A percentile compares a stretch with the other conserved stretches of the same genome.
Evolutionary conservation across 768 basidiomycete genomes (phyloP).

Genomic region (Xerocomus brunneocitrinus): DNA sequence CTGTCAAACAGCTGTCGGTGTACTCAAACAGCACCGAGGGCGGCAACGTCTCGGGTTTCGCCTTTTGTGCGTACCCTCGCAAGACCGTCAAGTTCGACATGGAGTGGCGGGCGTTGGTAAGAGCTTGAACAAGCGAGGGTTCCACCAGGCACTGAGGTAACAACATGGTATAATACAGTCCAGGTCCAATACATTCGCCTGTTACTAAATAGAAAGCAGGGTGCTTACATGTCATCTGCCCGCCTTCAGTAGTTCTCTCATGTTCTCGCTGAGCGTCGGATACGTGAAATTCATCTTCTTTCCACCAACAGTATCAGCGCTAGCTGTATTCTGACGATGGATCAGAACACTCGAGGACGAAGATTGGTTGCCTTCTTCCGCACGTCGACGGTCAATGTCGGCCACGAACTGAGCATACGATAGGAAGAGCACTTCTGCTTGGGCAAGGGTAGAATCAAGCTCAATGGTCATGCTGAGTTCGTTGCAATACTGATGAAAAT

Average conservation of each 20-base stretch:
- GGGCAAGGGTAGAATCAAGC: constrained; percentile 89
- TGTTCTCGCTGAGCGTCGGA: constrained; percentile 55
- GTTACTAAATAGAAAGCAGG: constrained; percentile 1
- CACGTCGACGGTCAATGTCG: constrained; percentile 78
- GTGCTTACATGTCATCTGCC: constrained; percentile 29
- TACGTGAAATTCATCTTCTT: constrained; percentile 34
- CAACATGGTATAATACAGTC: constrained; percentile 16
- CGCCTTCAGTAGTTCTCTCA: constrained; percentile 55
- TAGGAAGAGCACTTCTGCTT: constrained; percentile 94
- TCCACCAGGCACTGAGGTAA: neutral
- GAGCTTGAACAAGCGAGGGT: constrained; percentile 1
- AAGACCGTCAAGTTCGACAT: constrained; percentile 50
- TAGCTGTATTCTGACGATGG: constrained; percentile 27
- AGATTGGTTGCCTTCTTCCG: constrained; percentile 41
- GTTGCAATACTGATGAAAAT: constrained; percentile 69
- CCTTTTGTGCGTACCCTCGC: constrained; percentile 52
- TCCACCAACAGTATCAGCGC: constrained; percentile 1
- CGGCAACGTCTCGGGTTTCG: constrained; percentile 51
- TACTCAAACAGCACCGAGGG: constrained; percentile 55
- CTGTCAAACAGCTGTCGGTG: constrained; percentile 51
- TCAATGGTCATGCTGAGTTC: constrained; percentile 96
- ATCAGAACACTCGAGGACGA: constrained; percentile 28
- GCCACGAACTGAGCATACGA: constrained; percentile 86
- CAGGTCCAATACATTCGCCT: constrained; percentile 2
- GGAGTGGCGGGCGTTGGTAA: neutral